These are phyloP conservation scores for Colletotrichum tamarilloi DNA, from an alignment of 2,329 filamentous ascomycete species.

Conservation along the genomic window DNA sequence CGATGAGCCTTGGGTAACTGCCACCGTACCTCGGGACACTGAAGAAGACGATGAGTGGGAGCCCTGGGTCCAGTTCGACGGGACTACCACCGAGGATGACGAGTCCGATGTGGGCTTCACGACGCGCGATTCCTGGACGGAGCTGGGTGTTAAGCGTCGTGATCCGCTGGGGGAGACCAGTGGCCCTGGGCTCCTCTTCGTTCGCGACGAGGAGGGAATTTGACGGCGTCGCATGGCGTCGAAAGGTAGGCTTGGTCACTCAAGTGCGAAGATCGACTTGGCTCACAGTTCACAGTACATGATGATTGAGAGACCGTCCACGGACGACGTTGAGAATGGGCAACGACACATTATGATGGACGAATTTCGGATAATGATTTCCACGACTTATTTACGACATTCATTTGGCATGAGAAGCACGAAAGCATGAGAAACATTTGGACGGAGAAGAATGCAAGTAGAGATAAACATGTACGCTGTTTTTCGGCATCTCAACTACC, in stretches of 20 bases:
- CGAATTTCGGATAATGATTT: neutral
- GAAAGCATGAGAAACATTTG: no score
- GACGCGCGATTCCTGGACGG: constrained; percentile 9
- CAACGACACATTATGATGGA: neutral
- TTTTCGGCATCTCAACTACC: neutral
- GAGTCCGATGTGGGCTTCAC: constrained; percentile 2
- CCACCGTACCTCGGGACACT: neutral
- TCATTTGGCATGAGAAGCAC: neutral
- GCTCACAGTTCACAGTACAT: neutral
- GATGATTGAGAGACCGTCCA: neutral
- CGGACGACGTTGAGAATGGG: neutral
- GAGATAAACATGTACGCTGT: neutral
- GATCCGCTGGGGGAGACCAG: neutral
- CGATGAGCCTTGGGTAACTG: neutral
- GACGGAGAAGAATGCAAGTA: neutral
- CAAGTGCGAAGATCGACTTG: neutral
- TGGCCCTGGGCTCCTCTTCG: neutral
- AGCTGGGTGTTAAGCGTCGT: constrained; percentile 9
- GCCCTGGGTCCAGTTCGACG: constrained; percentile 7
- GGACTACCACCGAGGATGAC: neutral
- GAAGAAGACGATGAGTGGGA: constrained; percentile 1
- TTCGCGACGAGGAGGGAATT: neutral
- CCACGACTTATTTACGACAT: neutral
- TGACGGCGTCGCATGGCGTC: neutral
- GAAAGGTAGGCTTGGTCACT: neutral